Evolutionary conservation across 129 eudicot species (phyloP), one percentile per base, ranked within the genome.

Genomic region (Tagetes patula): DNA sequence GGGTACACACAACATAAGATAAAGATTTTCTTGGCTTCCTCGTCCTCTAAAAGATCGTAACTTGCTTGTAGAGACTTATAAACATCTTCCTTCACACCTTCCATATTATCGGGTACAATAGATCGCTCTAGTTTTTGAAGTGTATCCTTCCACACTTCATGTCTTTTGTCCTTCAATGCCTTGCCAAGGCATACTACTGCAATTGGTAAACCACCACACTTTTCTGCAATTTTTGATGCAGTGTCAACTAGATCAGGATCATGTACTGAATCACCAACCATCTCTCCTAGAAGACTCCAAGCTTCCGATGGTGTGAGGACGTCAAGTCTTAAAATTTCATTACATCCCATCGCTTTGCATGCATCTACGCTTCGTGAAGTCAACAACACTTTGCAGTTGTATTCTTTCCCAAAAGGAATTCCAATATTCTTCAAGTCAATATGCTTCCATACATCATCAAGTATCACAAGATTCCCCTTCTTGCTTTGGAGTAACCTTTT

Each of bases 131-230:
- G 65, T 55, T 81, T 76, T 42, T 50, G 39, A 36, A 71, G 70
- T 0, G 84, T 77, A 65, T 81, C 77, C 0, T 75, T 11, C 84
- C 84, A 75, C 14, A 70, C 78, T 54, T 81, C 74, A 58, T 53
- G 54, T 45, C 12, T 66, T 62, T 77, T 67, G 39, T 81, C 77
- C 55, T 75, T 65, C 10, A 81, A 54, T 55, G 81, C 81, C 81
- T 69, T 75, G 32, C 84, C 84, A 6, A 81, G 77, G 14, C 81
- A 70, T 53, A 81, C 81, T 27, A 75, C 71, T 65, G 84, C 84
- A 63, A 75, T 75, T 27, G 84, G 84, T 70, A 81, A 66, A 48
- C 84, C 84, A 8, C 84, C 84, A 63, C 84, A 81, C 77, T 62
- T 65, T 65, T 76, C 53, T 13, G 73, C 74, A 63, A 81, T 50